phyloP scores from a whole-genome alignment of 2,329 filamentous ascomycete genomes.

The Fusarium sp. region DNA sequence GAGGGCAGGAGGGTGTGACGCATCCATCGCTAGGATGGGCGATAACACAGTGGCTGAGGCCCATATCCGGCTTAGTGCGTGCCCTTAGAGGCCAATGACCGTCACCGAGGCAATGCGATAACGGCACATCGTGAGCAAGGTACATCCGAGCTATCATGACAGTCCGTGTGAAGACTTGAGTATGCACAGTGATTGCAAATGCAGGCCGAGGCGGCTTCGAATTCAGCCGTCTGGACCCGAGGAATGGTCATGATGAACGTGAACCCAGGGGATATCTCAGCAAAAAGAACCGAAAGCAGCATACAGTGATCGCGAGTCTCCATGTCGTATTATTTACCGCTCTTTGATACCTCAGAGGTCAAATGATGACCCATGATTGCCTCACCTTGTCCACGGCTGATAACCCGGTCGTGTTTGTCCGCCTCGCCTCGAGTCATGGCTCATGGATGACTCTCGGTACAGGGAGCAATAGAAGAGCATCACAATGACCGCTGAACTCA shows the following conservation, averaged over 20 bases:
- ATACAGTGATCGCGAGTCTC: neutral
- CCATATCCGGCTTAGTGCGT: constrained; percentile 39
- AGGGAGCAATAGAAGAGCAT: constrained; percentile 19
- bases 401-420: constrained; percentile 32
- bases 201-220: constrained; percentile 32
- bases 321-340: constrained; percentile 15
- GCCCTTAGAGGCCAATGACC: constrained; percentile 39
- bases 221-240: constrained; percentile 25
- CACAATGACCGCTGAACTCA: constrained; percentile 4
- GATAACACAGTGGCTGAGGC: constrained; percentile 51
- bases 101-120: constrained; percentile 54
- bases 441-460: constrained; percentile 30
- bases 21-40: constrained; percentile 50
- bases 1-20: constrained; percentile 50
- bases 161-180: constrained; percentile 29
- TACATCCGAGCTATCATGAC: constrained; percentile 46
- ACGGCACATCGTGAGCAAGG: constrained; percentile 42
- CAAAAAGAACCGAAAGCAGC: neutral
- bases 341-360: constrained; percentile 4
- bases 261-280: neutral
- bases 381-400: constrained; percentile 34
- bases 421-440: constrained; percentile 37
- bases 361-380: constrained; percentile 31
- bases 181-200: neutral
- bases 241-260: constrained; percentile 21